Evolutionary conservation across 1,284 basidiomycete species (phyloP).

Genomic region (Bondarzewia mesenterica): DNA sequence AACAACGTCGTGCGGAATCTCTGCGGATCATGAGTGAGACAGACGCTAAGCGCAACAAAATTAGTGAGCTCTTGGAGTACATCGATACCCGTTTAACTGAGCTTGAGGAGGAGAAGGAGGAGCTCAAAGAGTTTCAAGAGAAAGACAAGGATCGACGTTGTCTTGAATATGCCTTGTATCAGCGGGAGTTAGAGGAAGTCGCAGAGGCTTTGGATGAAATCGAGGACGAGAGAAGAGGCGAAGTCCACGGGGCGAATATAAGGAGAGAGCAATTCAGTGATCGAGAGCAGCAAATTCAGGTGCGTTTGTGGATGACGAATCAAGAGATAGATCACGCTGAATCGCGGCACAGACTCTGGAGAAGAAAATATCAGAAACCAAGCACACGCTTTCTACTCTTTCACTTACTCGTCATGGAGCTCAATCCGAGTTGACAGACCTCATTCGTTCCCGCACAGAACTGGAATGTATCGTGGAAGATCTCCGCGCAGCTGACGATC

Average conservation of each 20-base stretch:
- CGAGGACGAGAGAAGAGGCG: constrained; percentile 75
- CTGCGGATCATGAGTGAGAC: constrained; percentile 96
- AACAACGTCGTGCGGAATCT: constrained; percentile 88
- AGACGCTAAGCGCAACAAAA: constrained; percentile 86
- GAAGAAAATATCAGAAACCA: constrained; percentile 61
- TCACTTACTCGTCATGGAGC: constrained; percentile 62
- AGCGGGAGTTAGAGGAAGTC: constrained; percentile 86
- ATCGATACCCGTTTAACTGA: constrained; percentile 88
- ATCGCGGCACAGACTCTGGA: constrained; percentile 67
- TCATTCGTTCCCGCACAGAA: constrained; percentile 72
- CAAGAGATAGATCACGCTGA: background rate
- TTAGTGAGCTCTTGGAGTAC: constrained; percentile 83
- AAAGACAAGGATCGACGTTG: constrained; percentile 94
- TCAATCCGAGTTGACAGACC: constrained; percentile 72
- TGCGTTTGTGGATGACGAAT: constrained; percentile 23
- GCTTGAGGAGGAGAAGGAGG: constrained; percentile 96
- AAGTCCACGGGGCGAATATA: constrained; percentile 79
- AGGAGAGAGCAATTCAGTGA: constrained; percentile 76
- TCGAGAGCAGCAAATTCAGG: constrained; percentile 79
- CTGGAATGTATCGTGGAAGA: constrained; percentile 82
- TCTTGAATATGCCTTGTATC: constrained; percentile 92
- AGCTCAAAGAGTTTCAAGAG: constrained; percentile 92
- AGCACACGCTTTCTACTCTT: constrained; percentile 66
- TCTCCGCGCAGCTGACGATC: constrained; percentile 54
- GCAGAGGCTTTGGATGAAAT: constrained; percentile 75